Conservation (phyloP, 2,329 filamentous ascomycete genomes). For the Elsinoe ampelina region DNA sequence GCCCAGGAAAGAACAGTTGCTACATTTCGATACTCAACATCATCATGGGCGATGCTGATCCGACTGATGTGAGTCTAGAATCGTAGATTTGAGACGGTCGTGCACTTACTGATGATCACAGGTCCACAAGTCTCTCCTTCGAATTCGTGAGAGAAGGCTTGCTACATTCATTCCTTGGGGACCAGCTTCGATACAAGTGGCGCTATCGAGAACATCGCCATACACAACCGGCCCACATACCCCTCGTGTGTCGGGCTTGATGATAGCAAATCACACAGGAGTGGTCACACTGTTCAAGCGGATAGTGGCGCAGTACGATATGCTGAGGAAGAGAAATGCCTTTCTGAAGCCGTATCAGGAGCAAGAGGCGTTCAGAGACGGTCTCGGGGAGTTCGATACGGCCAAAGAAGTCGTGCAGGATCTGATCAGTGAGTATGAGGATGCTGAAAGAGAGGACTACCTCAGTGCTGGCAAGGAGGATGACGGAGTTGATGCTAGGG, state of each 20-base stretch:
- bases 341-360: slow-evolving; percentile 96
- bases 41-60: slow-evolving; percentile 96
- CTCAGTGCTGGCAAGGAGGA: slow-evolving; percentile 51
- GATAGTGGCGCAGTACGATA: slow-evolving; percentile 85
- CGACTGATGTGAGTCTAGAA: slow-evolving; percentile 60
- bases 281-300: slow-evolving; percentile 95
- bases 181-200: slow-evolving; percentile 93
- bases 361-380: slow-evolving; percentile 85
- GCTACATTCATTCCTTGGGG: slow-evolving; percentile 99
- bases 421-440: slow-evolving; percentile 89
- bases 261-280: slow-evolving; percentile 96
- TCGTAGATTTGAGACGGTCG: background rate
- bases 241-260: slow-evolving; percentile 77
- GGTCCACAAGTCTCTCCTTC: slow-evolving; percentile 92
- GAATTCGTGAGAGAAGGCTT: slow-evolving; percentile 85
- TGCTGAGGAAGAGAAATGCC: slow-evolving; percentile 89
- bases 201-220: slow-evolving; percentile 89
- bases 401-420: slow-evolving; percentile 84
- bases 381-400: slow-evolving; percentile 89
- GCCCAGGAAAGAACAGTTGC: slow-evolving; percentile 92
- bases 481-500: slow-evolving; percentile 25
- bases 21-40: slow-evolving; percentile 99
- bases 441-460: slow-evolving; percentile 84
- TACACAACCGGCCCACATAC: slow-evolving; percentile 94
- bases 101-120: slow-evolving; percentile 19